Conservation (phyloP, 768 basidiomycete genomes). For the Russula dissimulans region DNA sequence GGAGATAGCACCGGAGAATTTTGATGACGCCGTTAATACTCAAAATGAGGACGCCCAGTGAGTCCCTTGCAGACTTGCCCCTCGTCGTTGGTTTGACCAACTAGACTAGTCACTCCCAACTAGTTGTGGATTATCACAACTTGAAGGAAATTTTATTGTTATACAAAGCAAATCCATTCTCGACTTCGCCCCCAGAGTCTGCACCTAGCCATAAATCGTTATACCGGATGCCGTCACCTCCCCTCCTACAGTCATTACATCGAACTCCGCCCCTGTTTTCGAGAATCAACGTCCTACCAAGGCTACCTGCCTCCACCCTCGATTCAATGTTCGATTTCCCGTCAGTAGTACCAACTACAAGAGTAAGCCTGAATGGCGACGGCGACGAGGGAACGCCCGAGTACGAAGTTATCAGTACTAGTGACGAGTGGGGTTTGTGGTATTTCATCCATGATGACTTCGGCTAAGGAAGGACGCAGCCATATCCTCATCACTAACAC, state of each 20-base stretch:
- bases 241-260: background rate
- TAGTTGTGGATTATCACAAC: background rate
- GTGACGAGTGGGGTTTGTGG: conserved; percentile 6
- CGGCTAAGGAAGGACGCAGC: background rate
- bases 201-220: background rate
- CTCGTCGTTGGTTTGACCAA: background rate
- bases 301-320: background rate
- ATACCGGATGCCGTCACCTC: conserved; percentile 3
- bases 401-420: background rate
- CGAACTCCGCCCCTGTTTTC: conserved; percentile 10
- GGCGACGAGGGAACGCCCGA: background rate
- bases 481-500: background rate
- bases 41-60: background rate
- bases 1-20: background rate
- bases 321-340: conserved; percentile 3
- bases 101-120: background rate
- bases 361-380: background rate
- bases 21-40: background rate
- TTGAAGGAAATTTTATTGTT: background rate
- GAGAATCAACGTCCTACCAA: background rate
- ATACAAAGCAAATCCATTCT: conserved; percentile 1
- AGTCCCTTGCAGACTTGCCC: background rate
- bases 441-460: background rate
- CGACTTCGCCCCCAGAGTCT: background rate
- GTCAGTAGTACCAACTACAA: background rate